Evolutionary conservation across 108 stramenopile species (phyloP).

Genomic region (Cylindrotheca fusiformis): DNA sequence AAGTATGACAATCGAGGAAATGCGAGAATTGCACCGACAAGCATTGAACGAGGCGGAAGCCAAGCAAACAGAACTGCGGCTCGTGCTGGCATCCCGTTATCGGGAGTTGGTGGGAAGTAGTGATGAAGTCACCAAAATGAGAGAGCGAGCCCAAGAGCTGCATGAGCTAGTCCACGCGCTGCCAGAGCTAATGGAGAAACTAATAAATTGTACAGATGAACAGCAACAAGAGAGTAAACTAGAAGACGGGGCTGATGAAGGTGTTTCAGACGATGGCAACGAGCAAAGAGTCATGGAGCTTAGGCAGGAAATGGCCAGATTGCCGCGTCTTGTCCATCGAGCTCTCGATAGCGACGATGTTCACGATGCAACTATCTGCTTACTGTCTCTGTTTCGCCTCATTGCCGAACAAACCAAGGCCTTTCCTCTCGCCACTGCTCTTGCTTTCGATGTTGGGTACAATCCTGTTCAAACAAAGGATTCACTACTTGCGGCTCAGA

Average conservation of each 20-base stretch:
- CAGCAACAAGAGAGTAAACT: slow-evolving; percentile 8
- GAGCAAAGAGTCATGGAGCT: slow-evolving; percentile 3
- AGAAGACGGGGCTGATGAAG: slow-evolving; percentile 1
- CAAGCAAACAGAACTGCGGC: slow-evolving; percentile 81
- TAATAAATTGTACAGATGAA: slow-evolving; percentile 16
- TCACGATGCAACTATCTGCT: slow-evolving; percentile 57
- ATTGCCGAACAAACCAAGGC: slow-evolving; percentile 56
- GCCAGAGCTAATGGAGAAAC: slow-evolving; percentile 60
- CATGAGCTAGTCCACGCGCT: slow-evolving; percentile 62
- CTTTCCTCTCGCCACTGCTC: slow-evolving; percentile 68
- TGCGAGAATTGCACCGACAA: slow-evolving; percentile 71
- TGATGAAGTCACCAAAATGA: slow-evolving; percentile 86
- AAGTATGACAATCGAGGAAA: slow-evolving; percentile 84
- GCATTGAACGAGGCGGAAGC: slow-evolving; percentile 80
- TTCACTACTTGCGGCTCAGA: slow-evolving; percentile 55
- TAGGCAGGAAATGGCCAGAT: slow-evolving; percentile 40
- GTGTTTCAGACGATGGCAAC: not conserved
- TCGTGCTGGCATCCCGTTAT: slow-evolving; percentile 84
- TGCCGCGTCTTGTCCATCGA: slow-evolving; percentile 69
- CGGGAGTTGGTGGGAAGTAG: slow-evolving; percentile 81
- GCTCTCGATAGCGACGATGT: slow-evolving; percentile 65
- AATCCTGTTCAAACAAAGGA: not conserved
- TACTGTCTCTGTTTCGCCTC: slow-evolving; percentile 61
- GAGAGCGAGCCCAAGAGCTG: slow-evolving; percentile 71
- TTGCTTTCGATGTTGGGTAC: slow-evolving; percentile 20